Evolutionary conservation across 2,329 filamentous ascomycete species (phyloP).

Genomic region (Pestalotiopsis fici): DNA sequence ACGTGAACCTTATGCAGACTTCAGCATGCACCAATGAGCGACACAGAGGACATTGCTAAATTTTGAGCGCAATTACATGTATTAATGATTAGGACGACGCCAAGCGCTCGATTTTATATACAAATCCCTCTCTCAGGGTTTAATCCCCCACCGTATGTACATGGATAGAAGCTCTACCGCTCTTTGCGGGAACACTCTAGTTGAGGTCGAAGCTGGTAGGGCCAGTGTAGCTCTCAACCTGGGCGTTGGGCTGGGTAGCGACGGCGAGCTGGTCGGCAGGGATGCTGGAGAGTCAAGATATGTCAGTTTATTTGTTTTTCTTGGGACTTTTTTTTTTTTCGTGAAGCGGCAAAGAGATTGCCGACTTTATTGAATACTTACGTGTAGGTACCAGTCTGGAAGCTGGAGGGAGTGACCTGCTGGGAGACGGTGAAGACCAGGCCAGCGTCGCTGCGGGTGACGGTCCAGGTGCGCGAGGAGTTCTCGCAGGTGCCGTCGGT

Average conservation of each 20-base stretch:
- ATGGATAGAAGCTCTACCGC: not conserved
- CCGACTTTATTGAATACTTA: too few species aligned
- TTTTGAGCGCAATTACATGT: not conserved
- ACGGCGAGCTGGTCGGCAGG: constrained; percentile 22
- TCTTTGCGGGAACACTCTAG: not conserved
- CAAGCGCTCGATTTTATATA: not conserved
- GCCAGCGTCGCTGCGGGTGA: constrained; percentile 22
- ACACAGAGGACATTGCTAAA: too few species aligned
- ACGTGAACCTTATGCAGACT: too few species aligned
- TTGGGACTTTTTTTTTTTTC: too few species aligned
- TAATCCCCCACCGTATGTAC: not conserved
- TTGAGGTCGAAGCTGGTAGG: constrained; percentile 19
- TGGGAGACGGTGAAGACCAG: constrained; percentile 27
- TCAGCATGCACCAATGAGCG: too few species aligned
- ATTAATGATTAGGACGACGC: not conserved
- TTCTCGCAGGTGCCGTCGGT: constrained; percentile 25
- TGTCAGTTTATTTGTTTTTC: too few species aligned
- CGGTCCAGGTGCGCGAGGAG: constrained; percentile 29
- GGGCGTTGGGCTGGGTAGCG: constrained; percentile 23
- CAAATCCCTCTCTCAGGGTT: not conserved
- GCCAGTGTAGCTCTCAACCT: constrained; percentile 30
- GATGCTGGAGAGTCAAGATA: constrained; percentile 12
- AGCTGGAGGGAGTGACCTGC: constrained; percentile 24
- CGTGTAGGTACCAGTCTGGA: constrained; percentile 25
- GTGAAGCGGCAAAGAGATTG: too few species aligned